Base-by-base conservation (phyloP, 176 grass and related monocot genomes). In the Aegilops longissima region DNA sequence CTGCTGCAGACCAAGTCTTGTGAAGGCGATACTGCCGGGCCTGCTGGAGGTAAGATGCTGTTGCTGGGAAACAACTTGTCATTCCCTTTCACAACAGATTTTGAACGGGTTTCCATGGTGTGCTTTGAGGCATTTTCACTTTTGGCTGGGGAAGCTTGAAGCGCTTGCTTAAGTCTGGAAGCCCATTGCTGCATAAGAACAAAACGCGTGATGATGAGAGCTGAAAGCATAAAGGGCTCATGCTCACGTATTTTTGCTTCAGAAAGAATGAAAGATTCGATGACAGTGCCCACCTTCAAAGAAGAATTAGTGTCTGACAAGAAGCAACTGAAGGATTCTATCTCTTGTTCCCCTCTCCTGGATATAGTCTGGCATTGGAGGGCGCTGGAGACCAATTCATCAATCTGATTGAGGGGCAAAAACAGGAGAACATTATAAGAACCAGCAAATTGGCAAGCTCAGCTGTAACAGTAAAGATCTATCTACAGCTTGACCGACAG, bases 261-360 rank as follows among this genome's bases (percentile, higher is more conserved):
- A 76, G 72, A 52, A n/a, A 84, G 39, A 29, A 85, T 61, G 18
- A 40, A 90, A 78, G n/a, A 82, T 70, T 24, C 24, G 8, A 83
- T 75, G 58, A 67, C 35, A 79, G 51, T 65, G 63, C 66, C 80
- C 31, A 98, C 96, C 90, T 94, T 98, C 65, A 96, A 88, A 84
- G 90, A 96, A 80, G 87, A 62, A 73, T 87, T 72, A 42, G 93
- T 91, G 49, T 93, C 87, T 17, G 90, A 90, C 58, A 98, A 85
- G 68, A 94, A 86, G 62, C 76, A 73, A 20, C 66, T 85, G 31
- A 99, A 99, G 51, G 87, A 90, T 83, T 94, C 94, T 24, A 99
- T 93, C 12, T 99, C 97, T 87, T 90, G 85, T 39, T 80, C 74
- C 61, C 76, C 94, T 83, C 80, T 90, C 77, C 73, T 80, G 33